Evolutionary conservation across 108 stramenopile species (phyloP).

Genomic region (Pelagomonas calceolata): DNA sequence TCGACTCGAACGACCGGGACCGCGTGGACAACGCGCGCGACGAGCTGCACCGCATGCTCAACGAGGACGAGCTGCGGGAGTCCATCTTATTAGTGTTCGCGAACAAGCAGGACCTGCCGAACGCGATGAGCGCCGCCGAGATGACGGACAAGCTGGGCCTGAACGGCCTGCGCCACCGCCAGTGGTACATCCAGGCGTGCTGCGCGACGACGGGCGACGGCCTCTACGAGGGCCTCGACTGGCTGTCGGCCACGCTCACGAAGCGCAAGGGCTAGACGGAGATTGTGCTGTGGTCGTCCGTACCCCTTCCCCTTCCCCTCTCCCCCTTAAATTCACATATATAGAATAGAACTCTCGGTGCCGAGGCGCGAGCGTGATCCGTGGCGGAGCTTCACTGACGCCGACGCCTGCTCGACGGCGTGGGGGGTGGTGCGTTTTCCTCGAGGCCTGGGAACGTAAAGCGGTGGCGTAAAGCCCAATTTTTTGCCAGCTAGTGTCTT

Average conservation of each 20-base stretch:
- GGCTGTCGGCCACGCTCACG: conserved; percentile 80
- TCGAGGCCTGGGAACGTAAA: too few relatives aligned
- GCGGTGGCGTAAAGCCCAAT: too few relatives aligned
- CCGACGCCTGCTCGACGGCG: too few relatives aligned
- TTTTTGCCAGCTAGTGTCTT: too few relatives aligned
- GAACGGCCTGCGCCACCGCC: conserved; percentile 77
- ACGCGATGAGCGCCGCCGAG: conserved; percentile 85
- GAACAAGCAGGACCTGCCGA: conserved; percentile 94
- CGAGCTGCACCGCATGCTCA: conserved; percentile 86
- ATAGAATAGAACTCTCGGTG: too few relatives aligned
- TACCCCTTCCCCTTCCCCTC: too few relatives aligned
- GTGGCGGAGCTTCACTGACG: too few relatives aligned
- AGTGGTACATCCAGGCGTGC: conserved; percentile 97
- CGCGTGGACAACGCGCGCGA: conserved; percentile 90
- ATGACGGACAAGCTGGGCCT: conserved; percentile 89
- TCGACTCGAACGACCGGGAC: conserved; percentile 92
- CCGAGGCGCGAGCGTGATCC: too few relatives aligned
- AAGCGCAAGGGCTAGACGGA: conserved; percentile 48
- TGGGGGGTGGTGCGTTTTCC: too few relatives aligned
- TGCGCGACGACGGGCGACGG: conserved; percentile 94
- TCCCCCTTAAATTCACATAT: too few relatives aligned
- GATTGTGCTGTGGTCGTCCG: too few relatives aligned
- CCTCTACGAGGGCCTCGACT: conserved; percentile 94
- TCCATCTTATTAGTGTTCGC: conserved; percentile 88
- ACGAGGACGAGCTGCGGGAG: conserved; percentile 87